Percentiles rank a stretch among this genome's conserved stretches.
These are phyloP conservation scores for Vigna trinervia DNA, from an alignment of 306 rosid genomes.

Conservation along the genomic window DNA sequence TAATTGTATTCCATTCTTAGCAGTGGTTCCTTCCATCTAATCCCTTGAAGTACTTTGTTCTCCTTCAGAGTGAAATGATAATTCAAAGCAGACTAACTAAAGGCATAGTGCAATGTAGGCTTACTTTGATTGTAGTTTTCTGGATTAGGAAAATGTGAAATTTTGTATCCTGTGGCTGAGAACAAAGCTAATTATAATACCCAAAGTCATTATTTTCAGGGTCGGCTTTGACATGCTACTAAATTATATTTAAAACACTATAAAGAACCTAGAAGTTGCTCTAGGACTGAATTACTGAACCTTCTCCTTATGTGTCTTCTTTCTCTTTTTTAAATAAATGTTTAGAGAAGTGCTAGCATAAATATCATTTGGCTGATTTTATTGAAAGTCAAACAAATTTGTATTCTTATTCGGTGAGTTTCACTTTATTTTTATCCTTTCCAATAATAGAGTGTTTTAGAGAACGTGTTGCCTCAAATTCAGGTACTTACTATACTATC, in stretches of 20 bases:
- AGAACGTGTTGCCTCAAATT: not conserved
- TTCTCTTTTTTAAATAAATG: not conserved
- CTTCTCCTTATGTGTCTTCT: not conserved
- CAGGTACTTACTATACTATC: not conserved
- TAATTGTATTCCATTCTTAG: no score
- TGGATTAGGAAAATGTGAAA: not conserved
- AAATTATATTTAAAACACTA: not conserved
- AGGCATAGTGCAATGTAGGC: no score
- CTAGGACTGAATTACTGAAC: not conserved
- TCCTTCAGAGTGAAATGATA: no score
- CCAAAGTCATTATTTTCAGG: conserved; percentile 6
- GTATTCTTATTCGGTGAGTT: not conserved
- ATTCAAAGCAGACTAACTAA: no score
- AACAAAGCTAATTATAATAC: not conserved
- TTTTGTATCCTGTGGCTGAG: not conserved
- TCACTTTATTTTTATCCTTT: not conserved
- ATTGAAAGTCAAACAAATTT: not conserved
- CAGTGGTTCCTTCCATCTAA: no score
- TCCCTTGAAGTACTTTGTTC: no score
- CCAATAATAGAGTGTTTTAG: not conserved
- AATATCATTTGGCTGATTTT: not conserved
- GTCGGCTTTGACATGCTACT: not conserved
- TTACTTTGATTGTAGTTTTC: not conserved
- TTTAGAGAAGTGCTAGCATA: not conserved
- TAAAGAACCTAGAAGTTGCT: conserved; percentile 3